Percentiles rank a stretch among this genome's conserved stretches.
Conservation (phyloP, 179 eudicot genomes). For the Corrigiola litoralis region DNA sequence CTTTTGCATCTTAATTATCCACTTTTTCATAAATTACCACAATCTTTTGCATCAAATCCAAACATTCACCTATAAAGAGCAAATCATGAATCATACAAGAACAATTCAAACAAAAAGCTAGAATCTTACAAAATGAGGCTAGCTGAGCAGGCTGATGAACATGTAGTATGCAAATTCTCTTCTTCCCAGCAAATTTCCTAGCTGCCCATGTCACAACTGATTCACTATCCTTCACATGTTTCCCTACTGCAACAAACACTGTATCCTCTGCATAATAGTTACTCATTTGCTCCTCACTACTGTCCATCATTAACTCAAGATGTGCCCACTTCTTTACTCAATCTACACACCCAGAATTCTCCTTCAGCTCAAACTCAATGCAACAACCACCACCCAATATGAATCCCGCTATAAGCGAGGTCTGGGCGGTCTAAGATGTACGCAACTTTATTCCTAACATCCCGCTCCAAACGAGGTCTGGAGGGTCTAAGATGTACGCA, state of each 20-base stretch:
- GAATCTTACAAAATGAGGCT: slow-evolving; percentile 40
- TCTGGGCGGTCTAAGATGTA: no score
- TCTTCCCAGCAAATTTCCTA: slow-evolving; percentile 43
- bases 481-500: no score
- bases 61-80: not conserved
- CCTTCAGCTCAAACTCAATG: slow-evolving; percentile 2
- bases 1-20: not conserved
- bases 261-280: slow-evolving; percentile 50
- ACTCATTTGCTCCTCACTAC: slow-evolving; percentile 22
- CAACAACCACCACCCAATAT: no score
- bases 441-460: no score
- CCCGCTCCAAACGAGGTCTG: no score
- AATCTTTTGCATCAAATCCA: not conserved
- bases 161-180: slow-evolving; percentile 54
- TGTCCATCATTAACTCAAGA: slow-evolving; percentile 20
- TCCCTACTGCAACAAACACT: slow-evolving; percentile 83
- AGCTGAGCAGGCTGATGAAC: slow-evolving; percentile 61
- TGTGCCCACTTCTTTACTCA: slow-evolving; percentile 7
- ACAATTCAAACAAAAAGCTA: not conserved
- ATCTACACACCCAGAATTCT: slow-evolving; percentile 1
- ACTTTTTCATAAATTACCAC: not conserved
- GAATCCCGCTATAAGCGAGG: no score
- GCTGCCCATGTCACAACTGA: slow-evolving; percentile 57
- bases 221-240: slow-evolving; percentile 57
- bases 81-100: not conserved